Evolutionary conservation across 2,329 filamentous ascomycete genomes (phyloP).

Genomic region (Apiospora phragmitis): DNA sequence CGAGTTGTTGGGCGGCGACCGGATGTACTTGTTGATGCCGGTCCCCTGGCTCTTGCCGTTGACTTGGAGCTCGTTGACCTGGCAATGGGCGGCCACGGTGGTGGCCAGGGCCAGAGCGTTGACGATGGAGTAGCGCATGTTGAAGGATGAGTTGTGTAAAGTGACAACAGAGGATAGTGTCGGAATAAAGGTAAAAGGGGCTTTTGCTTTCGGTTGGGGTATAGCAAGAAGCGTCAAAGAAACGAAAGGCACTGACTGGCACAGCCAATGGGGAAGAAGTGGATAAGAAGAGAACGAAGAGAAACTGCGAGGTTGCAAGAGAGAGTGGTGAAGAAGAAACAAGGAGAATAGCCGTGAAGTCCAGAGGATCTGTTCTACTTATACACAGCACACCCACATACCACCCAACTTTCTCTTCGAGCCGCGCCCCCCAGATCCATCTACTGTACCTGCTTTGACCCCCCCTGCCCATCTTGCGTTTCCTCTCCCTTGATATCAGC

Average conservation of each 20-base stretch:
- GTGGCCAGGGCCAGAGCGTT: constrained; percentile 34
- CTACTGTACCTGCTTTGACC: neutral
- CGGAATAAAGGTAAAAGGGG: neutral
- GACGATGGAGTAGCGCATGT: constrained; percentile 34
- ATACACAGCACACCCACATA: neutral
- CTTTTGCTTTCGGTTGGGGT: neutral
- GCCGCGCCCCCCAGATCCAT: neutral
- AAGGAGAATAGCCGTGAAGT: neutral
- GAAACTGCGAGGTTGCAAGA: neutral
- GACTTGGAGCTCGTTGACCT: constrained; percentile 48
- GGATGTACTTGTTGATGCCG: constrained; percentile 43
- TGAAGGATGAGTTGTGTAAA: constrained; percentile 16
- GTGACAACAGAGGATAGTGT: no score
- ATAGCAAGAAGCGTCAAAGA: neutral
- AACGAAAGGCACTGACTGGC: constrained; percentile 9
- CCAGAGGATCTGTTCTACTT: neutral
- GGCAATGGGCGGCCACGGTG: constrained; percentile 45
- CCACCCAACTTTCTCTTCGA: neutral
- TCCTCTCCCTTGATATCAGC: neutral
- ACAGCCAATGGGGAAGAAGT: constrained; percentile 4
- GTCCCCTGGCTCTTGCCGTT: constrained; percentile 46
- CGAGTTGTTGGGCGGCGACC: constrained; percentile 43
- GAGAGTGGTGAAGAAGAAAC: neutral
- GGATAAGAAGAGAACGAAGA: neutral
- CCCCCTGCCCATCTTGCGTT: neutral